phyloP scores from a whole-genome alignment of 495 filamentous ascomycete species.

The Hypoxylon perforatum region DNA sequence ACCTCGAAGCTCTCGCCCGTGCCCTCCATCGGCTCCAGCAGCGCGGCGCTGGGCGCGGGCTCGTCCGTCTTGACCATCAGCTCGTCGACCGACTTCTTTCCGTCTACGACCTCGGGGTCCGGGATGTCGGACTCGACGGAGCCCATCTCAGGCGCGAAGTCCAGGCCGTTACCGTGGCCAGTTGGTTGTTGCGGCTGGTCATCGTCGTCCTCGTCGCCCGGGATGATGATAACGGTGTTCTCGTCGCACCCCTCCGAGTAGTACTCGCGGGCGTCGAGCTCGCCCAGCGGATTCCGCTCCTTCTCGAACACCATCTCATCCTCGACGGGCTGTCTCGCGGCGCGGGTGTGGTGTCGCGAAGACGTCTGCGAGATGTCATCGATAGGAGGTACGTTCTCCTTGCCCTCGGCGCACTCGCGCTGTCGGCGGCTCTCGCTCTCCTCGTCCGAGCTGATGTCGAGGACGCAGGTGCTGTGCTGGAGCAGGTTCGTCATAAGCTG shows the following conservation, averaged over 20 bases:
- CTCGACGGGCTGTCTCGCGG: constrained; percentile 23
- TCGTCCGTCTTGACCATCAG: constrained; percentile 59
- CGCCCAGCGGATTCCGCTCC: constrained; percentile 73
- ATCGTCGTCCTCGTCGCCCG: constrained; percentile 66
- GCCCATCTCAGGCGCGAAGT: constrained; percentile 47
- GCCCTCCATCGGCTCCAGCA: constrained; percentile 63
- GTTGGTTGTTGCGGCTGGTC: constrained; percentile 13
- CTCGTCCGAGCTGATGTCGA: constrained; percentile 84
- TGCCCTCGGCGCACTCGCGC: constrained; percentile 69
- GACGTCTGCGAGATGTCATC: constrained; percentile 68
- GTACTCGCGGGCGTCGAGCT: constrained; percentile 77
- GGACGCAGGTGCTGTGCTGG: constrained; percentile 84
- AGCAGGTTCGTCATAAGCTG: constrained; percentile 91
- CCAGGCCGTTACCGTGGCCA: constrained; percentile 37
- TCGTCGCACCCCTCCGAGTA: constrained; percentile 75
- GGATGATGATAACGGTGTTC: constrained; percentile 66
- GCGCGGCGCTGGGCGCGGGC: constrained; percentile 51
- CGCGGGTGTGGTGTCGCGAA: constrained; percentile 45
- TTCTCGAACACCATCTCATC: constrained; percentile 61
- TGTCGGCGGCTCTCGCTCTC: constrained; percentile 64
- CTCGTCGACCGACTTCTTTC: constrained; percentile 51
- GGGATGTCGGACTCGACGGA: constrained; percentile 45
- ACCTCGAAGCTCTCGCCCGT: constrained; percentile 68
- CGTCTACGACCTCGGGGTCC: constrained; percentile 29
- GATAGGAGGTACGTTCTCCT: constrained; percentile 91